Conservation (phyloP, 495 filamentous ascomycete genomes). For the Penicillium maclennaniae region DNA sequence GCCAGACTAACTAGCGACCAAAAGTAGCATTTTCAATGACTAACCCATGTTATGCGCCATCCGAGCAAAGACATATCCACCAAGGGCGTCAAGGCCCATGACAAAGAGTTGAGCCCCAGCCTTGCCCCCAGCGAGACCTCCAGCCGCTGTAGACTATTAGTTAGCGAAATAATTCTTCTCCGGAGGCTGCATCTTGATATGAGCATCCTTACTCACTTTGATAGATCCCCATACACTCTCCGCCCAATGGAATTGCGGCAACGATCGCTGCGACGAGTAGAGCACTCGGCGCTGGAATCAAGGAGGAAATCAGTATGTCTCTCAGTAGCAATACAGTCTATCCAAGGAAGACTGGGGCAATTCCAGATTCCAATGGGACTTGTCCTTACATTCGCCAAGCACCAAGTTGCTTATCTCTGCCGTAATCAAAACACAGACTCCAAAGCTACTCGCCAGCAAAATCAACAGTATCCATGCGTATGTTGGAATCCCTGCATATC, state of each 20-base stretch:
- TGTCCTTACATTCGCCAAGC: constrained; percentile 11
- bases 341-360: too few relatives aligned
- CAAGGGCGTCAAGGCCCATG: constrained; percentile 14
- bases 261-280: constrained; percentile 17
- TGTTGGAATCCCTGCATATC: constrained; percentile 12
- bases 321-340: not conserved
- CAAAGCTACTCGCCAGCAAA: constrained; percentile 15
- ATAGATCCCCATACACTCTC: constrained; percentile 16
- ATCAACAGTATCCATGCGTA: constrained; percentile 12
- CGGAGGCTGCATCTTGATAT: too few relatives aligned
- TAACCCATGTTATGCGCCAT: constrained; percentile 17
- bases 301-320: not conserved
- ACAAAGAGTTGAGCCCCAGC: constrained; percentile 1
- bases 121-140: constrained; percentile 8
- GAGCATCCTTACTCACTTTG: constrained; percentile 3
- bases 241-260: constrained; percentile 13
- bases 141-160: constrained; percentile 4
- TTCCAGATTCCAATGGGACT: too few relatives aligned
- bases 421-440: constrained; percentile 13
- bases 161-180: not conserved
- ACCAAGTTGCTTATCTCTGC: constrained; percentile 17
- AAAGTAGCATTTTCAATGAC: not conserved
- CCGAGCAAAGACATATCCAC: constrained; percentile 18
- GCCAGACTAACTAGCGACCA: not conserved
- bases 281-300: constrained; percentile 9